Evolutionary conservation across 2,329 filamentous ascomycete genomes (phyloP).

Genomic region (Neopestalotiopsis sp.): DNA sequence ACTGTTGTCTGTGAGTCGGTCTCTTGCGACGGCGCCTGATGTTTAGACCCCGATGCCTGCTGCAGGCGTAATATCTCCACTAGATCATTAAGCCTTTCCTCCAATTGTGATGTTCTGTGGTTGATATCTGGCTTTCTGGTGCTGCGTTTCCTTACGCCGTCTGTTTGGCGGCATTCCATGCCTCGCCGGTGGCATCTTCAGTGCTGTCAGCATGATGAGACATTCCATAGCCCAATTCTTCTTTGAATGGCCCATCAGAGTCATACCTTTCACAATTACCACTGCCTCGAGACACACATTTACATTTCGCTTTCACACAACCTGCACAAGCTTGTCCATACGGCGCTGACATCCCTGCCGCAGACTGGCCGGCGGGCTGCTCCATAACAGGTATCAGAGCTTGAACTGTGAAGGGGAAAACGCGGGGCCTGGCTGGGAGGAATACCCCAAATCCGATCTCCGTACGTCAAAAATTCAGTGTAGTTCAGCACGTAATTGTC

Average conservation of each 20-base stretch:
- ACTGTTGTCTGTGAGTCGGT: not conserved
- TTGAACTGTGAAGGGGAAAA: not conserved
- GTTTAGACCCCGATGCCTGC: not conserved
- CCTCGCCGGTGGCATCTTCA: conserved; percentile 18
- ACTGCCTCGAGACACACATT: conserved; percentile 12
- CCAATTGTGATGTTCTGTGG: conserved; percentile 27
- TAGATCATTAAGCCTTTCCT: conserved; percentile 34
- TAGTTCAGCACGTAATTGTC: not conserved
- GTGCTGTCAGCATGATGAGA: not conserved
- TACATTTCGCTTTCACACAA: conserved; percentile 16
- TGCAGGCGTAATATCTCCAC: conserved; percentile 34
- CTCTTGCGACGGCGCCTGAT: not conserved
- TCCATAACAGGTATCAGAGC: not conserved
- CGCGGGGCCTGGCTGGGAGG: not conserved
- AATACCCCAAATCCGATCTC: conserved; percentile 1
- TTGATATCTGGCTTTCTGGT: conserved; percentile 22
- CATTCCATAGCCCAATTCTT: not conserved
- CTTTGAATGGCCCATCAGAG: not conserved
- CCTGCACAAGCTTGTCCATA: conserved; percentile 13
- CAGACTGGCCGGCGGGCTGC: not conserved
- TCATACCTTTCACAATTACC: conserved; percentile 9
- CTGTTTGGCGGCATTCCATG: conserved; percentile 13
- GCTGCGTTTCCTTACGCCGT: conserved; percentile 23
- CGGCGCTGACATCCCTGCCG: conserved; percentile 7
- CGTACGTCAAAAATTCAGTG: not conserved